Evolutionary conservation across 164 flowering plant genomes (phyloP), one percentile per base, ranked within the genome.

Genomic region (Nymphaea colorata): DNA sequence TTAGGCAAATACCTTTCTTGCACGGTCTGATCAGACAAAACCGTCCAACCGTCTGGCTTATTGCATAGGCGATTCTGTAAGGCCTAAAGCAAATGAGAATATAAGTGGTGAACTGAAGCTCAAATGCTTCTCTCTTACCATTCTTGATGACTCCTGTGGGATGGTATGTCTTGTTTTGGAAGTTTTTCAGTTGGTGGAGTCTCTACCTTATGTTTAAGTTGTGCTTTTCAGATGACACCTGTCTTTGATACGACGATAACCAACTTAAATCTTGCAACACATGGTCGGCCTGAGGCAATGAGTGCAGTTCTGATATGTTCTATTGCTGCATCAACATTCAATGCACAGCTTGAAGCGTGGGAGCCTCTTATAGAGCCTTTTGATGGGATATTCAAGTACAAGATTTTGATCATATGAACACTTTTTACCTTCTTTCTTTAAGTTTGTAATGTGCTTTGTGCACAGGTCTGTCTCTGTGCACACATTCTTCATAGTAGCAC

Each of bases 361-460:
- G 99, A 95, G 75, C 98, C 99, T 72, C 86, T 95, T 70, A 80
- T 95, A 72, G 99, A 95, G 77, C 91, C 99, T 44, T 95, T 95
- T 81, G 96, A 95, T 76, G 99, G 98, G 68, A 95, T 95, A 74
- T 95, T 95, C 77, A 95, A 95, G 99, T 95, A 86, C 67, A 14
- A 15, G 63, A 16, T 61, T 61, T 5, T 61, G 63, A 5, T 5
- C n/a, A 61, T 16, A 61, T 61, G 6, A 16, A 16, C 11, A 61
- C 41, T 55, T 55, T 55, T 55, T 10, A 8, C 12, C 16, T 55
- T 55, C 16, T 16, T 55, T 55, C 36, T 25, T 25, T 25, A 25
- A 25, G 36, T 25, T 25, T 25, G 36, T 25, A 25, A 25, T 25
- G 36, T 25, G 36, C 36, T 25, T 25, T 25, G 36, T 25, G 36